Base-by-base conservation (phyloP, 2,329 filamentous ascomycete genomes). In the Stagonosporopsis cucurbitacearum region DNA sequence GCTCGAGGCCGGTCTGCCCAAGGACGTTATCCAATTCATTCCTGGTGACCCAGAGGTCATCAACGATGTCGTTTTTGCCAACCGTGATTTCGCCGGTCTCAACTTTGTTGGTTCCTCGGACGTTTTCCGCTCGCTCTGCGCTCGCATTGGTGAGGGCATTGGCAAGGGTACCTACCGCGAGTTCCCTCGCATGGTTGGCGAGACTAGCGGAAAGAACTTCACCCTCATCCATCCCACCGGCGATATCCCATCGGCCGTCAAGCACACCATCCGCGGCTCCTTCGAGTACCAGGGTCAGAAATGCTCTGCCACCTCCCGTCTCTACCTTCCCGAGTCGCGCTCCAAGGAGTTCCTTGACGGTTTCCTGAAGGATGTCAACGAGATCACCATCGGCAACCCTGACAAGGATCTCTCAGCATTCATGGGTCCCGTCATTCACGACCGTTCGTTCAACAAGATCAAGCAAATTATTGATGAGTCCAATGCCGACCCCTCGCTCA, bases 161-260 rank as follows among this genome's bases (percentile, higher is more conserved):
- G 89, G 90, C 11, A 87, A 92, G 69, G 89, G 89, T 62, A 88
- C 85, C 45, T 97, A 96, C 79, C 81, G 81, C 60, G 87, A 88
- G 62, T 97, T 96, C 77, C 92, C 91, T 25, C 88, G 91, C 65
- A 88, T 96, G 64, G 90, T 96, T 4, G 92, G 91, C 59, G 91
- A 96, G 82, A 96, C 91, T 23, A 91, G 91, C 51, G 92, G 91
- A 72, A 96, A 96, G 85, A 96, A 96, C 82, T 96, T 92, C 81
- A 91, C 95, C 73, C 78, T 96, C 50, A 78, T 96, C 30, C 91
- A 96, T 79, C 78, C 82, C 36, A 87, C 86, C 1, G 91, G 91
- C 28, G 89, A 95, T 66, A 77, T 94, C 41, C 80, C 86, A 50
- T 94, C 93, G 66, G 91, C 91, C 11, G 90, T 85, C 37, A 82